A percentile compares a stretch with the other conserved stretches of the same genome.
Conservation (phyloP, 805 yeast genomes). For the Cyberlindnera misumaiensis region DNA sequence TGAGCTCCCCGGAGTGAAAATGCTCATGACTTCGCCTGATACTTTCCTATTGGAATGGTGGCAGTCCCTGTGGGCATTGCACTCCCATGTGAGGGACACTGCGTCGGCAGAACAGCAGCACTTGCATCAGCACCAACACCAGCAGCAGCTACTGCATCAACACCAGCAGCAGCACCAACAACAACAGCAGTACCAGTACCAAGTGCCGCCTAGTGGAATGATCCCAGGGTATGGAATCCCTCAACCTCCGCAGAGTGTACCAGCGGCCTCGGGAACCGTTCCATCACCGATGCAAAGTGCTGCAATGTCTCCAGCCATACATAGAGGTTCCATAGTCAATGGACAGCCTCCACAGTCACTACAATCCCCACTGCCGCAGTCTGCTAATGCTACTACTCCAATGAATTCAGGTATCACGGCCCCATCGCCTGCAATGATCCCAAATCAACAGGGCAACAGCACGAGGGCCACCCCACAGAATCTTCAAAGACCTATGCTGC, state of each 20-base stretch:
- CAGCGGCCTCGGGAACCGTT: neutral
- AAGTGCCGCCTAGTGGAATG: constrained; percentile 1
- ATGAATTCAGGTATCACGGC: constrained; percentile 7
- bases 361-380: constrained; percentile 20
- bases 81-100: constrained; percentile 34
- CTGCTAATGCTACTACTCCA: constrained; percentile 15
- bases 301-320: constrained; percentile 1
- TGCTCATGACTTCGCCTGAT: constrained; percentile 37
- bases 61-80: constrained; percentile 44
- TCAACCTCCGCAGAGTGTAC: neutral
- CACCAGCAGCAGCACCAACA: constrained; percentile 4
- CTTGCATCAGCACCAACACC: constrained; percentile 1
- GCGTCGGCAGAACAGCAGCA: constrained; percentile 22
- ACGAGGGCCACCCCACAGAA: constrained; percentile 4
- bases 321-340: constrained; percentile 1
- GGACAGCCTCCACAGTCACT: constrained; percentile 9
- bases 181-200: constrained; percentile 5
- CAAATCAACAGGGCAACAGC: neutral
- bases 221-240: neutral
- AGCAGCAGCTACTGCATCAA: constrained; percentile 8
- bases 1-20: constrained; percentile 28
- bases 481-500: neutral
- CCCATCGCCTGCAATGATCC: constrained; percentile 12
- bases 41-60: constrained; percentile 53
- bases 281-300: constrained; percentile 1